Evolutionary conservation across 495 filamentous ascomycete genomes (phyloP).

Genomic region (Aspergillus haitiensis): DNA sequence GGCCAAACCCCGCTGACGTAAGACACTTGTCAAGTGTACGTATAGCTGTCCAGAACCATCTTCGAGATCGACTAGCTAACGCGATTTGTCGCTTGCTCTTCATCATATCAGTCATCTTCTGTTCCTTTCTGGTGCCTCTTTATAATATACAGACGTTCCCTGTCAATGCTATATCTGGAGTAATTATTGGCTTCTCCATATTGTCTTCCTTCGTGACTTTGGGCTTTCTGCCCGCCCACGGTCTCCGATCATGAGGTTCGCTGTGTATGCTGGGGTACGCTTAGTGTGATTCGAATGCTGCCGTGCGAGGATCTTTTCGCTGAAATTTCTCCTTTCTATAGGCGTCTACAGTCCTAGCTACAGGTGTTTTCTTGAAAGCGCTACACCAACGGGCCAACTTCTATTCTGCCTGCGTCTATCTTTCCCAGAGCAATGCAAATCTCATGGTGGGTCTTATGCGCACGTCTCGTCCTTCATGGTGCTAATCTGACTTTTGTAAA

Average conservation of each 20-base stretch:
- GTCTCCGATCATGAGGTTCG: slow-evolving; percentile 50
- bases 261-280: slow-evolving; percentile 54
- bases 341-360: slow-evolving; percentile 77
- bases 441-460: slow-evolving; percentile 65
- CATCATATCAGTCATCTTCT: slow-evolving; percentile 1
- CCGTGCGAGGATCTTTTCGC: neutral
- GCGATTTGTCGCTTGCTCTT: slow-evolving; percentile 14
- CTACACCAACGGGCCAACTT: slow-evolving; percentile 95
- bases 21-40: slow-evolving; percentile 31
- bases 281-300: neutral
- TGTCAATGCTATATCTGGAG: slow-evolving; percentile 26
- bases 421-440: slow-evolving; percentile 92
- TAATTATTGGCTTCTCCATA: slow-evolving; percentile 14
- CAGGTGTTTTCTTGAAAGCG: slow-evolving; percentile 79
- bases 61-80: slow-evolving; percentile 16
- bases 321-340: slow-evolving; percentile 30
- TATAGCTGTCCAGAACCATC: slow-evolving; percentile 45
- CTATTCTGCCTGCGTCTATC: slow-evolving; percentile 94
- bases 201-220: slow-evolving; percentile 34
- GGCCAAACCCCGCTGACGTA: slow-evolving; percentile 35
- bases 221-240: slow-evolving; percentile 27
- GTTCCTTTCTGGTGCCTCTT: neutral
- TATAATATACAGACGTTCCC: slow-evolving; percentile 21
- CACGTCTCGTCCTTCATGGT: neutral
- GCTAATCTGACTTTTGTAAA: neutral